Base-by-base conservation (phyloP, 768 basidiomycete genomes). In the Kwoniella mangroviensis region DNA sequence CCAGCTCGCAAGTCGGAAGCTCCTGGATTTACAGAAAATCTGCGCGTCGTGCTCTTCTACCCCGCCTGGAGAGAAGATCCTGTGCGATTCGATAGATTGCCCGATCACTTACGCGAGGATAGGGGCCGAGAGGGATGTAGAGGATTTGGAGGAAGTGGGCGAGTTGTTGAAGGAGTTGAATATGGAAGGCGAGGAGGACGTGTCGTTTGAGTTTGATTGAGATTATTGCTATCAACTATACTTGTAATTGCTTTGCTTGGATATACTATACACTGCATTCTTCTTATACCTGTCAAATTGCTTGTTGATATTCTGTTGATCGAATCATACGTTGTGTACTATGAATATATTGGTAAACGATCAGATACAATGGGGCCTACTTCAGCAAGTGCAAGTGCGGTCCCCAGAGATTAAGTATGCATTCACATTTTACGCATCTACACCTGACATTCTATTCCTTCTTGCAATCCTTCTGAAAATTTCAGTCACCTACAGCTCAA, bases 51-150 rank as follows among this genome's bases (percentile, higher is more conserved):
- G 95, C 80, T 85, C 89, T 4, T 84, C 84, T 3, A 86, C 85
- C 0, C 85, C 89, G 2, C 82, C 85, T 4, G 84, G 83, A 13
- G 92, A 93, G 66, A 86, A 87, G 0, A 87, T 90, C 56, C 81
- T 87, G 42, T 98, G 95, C 83, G 89, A 91, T 76, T 93, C 92
- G 9, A 84, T 92, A 56, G 94, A 97, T 78, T 98, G 95, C 79
- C 87, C 90, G 0, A 91, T 92, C 88, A 82, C 94, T 42, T 97
- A 89, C 74, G 87, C 90, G 40, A 85, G 92, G 43, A 88, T 87
- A 70, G 89, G 88, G 74, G 83, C 84, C 0, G 72, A 73, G 41
- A 65, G 82, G 65, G 84, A 85, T 71, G 74, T 81, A 15, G 83
- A 79, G 21, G 79, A 80, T 71, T 60, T 74, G 45, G 72, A 40